Evolutionary conservation across 2,329 filamentous ascomycete species (phyloP).

Genomic region (Microsporum ferrugineum): DNA sequence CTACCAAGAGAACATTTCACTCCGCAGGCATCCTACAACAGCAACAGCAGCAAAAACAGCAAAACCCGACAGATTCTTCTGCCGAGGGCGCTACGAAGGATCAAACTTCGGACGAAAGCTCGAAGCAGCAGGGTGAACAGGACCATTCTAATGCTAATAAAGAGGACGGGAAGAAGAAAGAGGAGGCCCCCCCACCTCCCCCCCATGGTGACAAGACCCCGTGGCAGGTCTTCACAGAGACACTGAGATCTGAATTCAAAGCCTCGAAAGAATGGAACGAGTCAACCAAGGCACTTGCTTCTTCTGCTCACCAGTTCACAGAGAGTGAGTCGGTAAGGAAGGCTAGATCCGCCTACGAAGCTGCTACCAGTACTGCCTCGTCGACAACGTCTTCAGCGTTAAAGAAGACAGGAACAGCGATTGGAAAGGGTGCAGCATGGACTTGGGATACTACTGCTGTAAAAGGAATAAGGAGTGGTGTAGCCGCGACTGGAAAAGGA

Average conservation of each 20-base stretch:
- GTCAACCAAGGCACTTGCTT: slow-evolving; percentile 86
- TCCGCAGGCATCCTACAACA: slow-evolving; percentile 25
- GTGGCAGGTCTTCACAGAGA: slow-evolving; percentile 97
- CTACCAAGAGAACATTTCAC: slow-evolving; percentile 30
- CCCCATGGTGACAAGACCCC: slow-evolving; percentile 96
- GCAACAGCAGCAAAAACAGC: slow-evolving; percentile 28
- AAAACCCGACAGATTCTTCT: background rate
- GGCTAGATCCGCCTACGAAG: slow-evolving; percentile 75
- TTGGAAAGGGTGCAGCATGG: slow-evolving; percentile 87
- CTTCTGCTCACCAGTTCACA: slow-evolving; percentile 77
- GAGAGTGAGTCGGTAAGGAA: slow-evolving; percentile 85
- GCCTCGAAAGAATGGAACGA: slow-evolving; percentile 99
- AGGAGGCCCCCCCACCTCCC: slow-evolving; percentile 68
- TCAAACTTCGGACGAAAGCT: slow-evolving; percentile 20
- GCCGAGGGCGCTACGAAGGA: background rate
- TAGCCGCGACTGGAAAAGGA: slow-evolving; percentile 71
- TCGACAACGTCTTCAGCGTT: slow-evolving; percentile 67
- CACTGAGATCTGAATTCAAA: slow-evolving; percentile 87
- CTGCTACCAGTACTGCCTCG: slow-evolving; percentile 71
- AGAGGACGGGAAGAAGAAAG: slow-evolving; percentile 42
- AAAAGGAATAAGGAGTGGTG: slow-evolving; percentile 78
- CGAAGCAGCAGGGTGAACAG: slow-evolving; percentile 23
- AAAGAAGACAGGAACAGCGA: slow-evolving; percentile 71
- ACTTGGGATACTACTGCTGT: slow-evolving; percentile 94
- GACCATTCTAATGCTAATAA: slow-evolving; percentile 17